phyloP scores from a whole-genome alignment of 129 eudicot genomes.

The Lactuca saligna region DNA sequence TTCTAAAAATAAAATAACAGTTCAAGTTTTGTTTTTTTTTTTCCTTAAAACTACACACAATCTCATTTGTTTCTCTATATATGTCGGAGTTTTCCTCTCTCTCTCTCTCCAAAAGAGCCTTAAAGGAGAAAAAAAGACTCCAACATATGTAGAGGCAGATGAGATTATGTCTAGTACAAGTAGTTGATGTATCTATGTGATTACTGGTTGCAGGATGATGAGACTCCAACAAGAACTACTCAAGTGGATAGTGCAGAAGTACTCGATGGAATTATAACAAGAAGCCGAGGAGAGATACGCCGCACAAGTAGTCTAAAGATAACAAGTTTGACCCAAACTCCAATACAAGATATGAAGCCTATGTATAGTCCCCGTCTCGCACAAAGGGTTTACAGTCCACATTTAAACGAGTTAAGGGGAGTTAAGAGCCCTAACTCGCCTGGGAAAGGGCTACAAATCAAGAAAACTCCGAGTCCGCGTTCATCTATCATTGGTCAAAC shows the following conservation, averaged over 20 bases:
- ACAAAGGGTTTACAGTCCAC: constrained; percentile 52
- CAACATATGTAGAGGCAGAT: too few relatives aligned
- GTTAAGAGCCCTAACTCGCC: constrained; percentile 46
- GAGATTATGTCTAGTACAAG: too few relatives aligned
- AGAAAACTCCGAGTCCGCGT: constrained; percentile 52
- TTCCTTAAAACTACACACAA: too few relatives aligned
- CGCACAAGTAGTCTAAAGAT: constrained; percentile 59
- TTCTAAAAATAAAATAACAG: too few relatives aligned
- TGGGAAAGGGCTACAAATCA: constrained; percentile 45
- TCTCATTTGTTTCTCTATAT: too few relatives aligned
- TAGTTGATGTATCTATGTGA: too few relatives aligned
- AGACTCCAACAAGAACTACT: constrained; percentile 29
- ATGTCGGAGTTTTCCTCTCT: too few relatives aligned
- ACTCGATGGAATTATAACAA: constrained; percentile 76
- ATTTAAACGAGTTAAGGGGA: constrained; percentile 35
- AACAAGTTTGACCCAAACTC: constrained; percentile 55
- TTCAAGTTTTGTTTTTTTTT: too few relatives aligned
- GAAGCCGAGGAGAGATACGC: constrained; percentile 91
- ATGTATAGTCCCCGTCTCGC: constrained; percentile 55
- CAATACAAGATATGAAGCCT: constrained; percentile 47
- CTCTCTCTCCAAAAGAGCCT: too few relatives aligned
- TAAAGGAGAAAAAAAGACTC: too few relatives aligned
- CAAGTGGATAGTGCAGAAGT: constrained; percentile 64
- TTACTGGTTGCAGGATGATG: constrained; percentile 67
- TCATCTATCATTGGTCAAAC: constrained; percentile 50